These are phyloP conservation scores for Aspergillus caelatus DNA, from an alignment of 2,329 filamentous ascomycete species.

Conservation along the genomic window DNA sequence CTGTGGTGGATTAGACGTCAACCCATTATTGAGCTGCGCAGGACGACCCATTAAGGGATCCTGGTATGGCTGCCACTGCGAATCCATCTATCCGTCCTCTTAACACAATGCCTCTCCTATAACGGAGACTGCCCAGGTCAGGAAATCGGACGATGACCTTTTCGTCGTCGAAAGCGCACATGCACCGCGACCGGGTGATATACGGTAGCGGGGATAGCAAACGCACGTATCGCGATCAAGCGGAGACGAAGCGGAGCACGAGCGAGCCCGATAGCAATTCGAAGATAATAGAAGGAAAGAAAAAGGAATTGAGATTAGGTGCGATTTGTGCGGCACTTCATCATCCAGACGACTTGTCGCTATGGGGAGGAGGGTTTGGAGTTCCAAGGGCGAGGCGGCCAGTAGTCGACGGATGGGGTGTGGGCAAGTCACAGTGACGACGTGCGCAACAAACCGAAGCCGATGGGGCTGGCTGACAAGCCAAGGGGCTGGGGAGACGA, in stretches of 20 bases:
- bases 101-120: conserved; percentile 15
- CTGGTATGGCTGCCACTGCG: conserved; percentile 69
- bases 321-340: conserved; percentile 25
- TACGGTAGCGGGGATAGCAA: conserved; percentile 30
- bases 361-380: conserved; percentile 19
- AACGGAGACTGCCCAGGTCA: conserved; percentile 8
- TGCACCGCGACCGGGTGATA: conserved; percentile 34
- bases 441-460: conserved; percentile 18
- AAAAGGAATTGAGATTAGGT: conserved; percentile 27
- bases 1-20: conserved; percentile 53
- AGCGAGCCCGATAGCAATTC: conserved; percentile 21
- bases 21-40: conserved; percentile 65
- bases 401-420: conserved; percentile 7
- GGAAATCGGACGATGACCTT: conserved; percentile 22
- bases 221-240: conserved; percentile 33
- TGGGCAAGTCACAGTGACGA: conserved; percentile 24
- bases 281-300: conserved; percentile 14
- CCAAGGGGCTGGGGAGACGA: conserved; percentile 16
- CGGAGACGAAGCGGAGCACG: conserved; percentile 20
- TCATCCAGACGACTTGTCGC: conserved; percentile 23
- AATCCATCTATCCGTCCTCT: conserved; percentile 52
- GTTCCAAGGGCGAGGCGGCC: conserved; percentile 7
- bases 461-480: conserved; percentile 21
- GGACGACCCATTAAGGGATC: conserved; percentile 63
- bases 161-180: conserved; percentile 30